Percentiles rank a stretch among this genome's conserved stretches.
phyloP scores from a whole-genome alignment of 1,139 yeast genomes.

The Hemisphaericaspora subhashii region DNA sequence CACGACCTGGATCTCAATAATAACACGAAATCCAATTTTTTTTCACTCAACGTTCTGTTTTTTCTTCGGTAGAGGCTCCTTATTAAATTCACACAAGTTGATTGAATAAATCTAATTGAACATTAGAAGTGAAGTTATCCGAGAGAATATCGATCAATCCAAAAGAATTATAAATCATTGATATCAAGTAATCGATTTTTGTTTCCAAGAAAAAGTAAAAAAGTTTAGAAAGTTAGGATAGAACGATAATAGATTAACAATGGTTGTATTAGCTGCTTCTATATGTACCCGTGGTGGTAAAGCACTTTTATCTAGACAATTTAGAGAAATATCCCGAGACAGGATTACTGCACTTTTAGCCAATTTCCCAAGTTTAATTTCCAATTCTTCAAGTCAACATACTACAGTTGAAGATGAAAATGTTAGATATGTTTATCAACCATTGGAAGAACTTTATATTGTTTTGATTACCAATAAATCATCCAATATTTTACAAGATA shows the following conservation, averaged over 20 bases:
- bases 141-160: background rate
- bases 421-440: conserved; percentile 93
- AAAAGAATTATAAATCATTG: background rate
- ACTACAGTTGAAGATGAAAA: conserved; percentile 93
- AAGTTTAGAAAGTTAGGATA: background rate
- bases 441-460: conserved; percentile 90
- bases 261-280: conserved; percentile 82
- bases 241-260: background rate
- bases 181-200: background rate
- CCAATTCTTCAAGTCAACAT: conserved; percentile 75
- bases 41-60: background rate
- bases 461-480: conserved; percentile 88
- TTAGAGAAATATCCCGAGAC: conserved; percentile 80
- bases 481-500: conserved; percentile 91
- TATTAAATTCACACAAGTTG: too few species aligned
- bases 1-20: background rate
- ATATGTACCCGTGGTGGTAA: conserved; percentile 95
- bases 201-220: background rate
- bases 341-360: conserved; percentile 85
- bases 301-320: conserved; percentile 90
- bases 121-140: background rate
- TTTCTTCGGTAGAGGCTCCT: too few species aligned
- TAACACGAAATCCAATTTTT: conserved; percentile 3
- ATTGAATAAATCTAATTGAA: background rate
- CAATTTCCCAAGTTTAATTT: conserved; percentile 78